Percentiles rank a stretch among this genome's conserved stretches.
Evolutionary conservation across 2,329 filamentous ascomycete species (phyloP).

Genomic region (Cryphonectria nitschkei): DNA sequence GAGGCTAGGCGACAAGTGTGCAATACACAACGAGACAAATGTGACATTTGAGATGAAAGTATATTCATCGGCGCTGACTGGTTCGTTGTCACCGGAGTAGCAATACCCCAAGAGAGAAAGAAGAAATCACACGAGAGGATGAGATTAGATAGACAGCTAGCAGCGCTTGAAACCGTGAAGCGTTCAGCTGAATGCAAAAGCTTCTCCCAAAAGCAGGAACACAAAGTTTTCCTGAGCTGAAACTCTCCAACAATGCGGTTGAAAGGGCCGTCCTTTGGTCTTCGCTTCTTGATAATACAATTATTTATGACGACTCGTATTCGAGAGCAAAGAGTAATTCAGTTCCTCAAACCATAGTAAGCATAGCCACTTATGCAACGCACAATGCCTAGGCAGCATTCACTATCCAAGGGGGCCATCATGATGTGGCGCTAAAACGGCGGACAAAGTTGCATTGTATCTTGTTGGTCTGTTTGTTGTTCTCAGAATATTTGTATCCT

Average conservation of each 20-base stretch:
- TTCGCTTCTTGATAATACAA: not conserved
- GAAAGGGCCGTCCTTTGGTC: not conserved
- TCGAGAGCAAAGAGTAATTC: not conserved
- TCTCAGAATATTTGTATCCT: not conserved
- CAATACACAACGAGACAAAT: too few relatives aligned
- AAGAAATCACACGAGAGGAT: not conserved
- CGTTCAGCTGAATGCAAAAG: not conserved
- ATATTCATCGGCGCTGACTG: too few relatives aligned
- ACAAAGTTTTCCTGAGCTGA: not conserved
- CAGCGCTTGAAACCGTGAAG: not conserved
- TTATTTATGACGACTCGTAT: not conserved
- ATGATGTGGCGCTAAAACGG: too few relatives aligned
- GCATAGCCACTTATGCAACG: not conserved
- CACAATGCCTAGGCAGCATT: not conserved
- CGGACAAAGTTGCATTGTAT: too few relatives aligned
- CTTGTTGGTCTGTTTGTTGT: not conserved
- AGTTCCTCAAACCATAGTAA: not conserved
- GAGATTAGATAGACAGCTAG: not conserved
- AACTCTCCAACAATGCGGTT: not conserved
- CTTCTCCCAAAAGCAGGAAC: not conserved
- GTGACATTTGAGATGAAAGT: too few relatives aligned
- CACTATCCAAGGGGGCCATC: not conserved
- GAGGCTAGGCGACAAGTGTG: constrained; percentile 10
- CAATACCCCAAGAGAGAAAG: too few relatives aligned
- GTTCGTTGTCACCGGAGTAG: too few relatives aligned